These are phyloP conservation scores for Royoungia palumana DNA, from an alignment of 768 basidiomycete genomes.

Conservation along the genomic window DNA sequence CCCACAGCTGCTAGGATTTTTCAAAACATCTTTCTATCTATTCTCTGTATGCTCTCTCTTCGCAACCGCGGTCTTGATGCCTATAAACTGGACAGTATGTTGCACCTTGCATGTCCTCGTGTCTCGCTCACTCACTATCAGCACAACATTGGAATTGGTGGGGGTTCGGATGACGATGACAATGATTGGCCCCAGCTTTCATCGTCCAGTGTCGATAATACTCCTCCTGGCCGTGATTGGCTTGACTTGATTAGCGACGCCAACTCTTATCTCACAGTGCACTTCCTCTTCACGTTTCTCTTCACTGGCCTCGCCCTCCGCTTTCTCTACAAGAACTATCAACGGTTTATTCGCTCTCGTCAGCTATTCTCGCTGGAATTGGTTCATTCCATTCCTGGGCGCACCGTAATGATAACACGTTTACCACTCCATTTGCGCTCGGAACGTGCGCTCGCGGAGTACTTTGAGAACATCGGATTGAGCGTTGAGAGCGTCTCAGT, in stretches of 20 bases:
- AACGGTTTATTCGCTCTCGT: slow-evolving; percentile 81
- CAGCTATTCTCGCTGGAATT: slow-evolving; percentile 94
- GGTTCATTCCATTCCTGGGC: slow-evolving; percentile 90
- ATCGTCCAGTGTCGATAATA: slow-evolving; percentile 18
- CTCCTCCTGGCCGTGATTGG: slow-evolving; percentile 55
- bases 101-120: neutral
- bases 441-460: slow-evolving; percentile 84
- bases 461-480: slow-evolving; percentile 87
- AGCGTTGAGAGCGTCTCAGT: slow-evolving; percentile 91
- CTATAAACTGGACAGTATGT: slow-evolving; percentile 87
- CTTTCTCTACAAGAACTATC: slow-evolving; percentile 87
- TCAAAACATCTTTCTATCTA: slow-evolving; percentile 91
- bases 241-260: slow-evolving; percentile 88
- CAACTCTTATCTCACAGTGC: slow-evolving; percentile 82
- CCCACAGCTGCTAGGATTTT: slow-evolving; percentile 85
- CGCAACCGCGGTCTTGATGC: slow-evolving; percentile 85
- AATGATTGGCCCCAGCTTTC: slow-evolving; percentile 45
- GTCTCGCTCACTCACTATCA: slow-evolving; percentile 25
- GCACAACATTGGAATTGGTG: slow-evolving; percentile 73
- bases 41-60: slow-evolving; percentile 85
- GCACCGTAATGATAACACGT: slow-evolving; percentile 85
- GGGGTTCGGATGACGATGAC: slow-evolving; percentile 38
- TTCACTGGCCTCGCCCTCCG: slow-evolving; percentile 86
- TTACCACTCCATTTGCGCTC: slow-evolving; percentile 83
- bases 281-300: slow-evolving; percentile 90